phyloP scores from a whole-genome alignment of 2,329 filamentous ascomycete genomes.

The Apiospora rasikravindrae region DNA sequence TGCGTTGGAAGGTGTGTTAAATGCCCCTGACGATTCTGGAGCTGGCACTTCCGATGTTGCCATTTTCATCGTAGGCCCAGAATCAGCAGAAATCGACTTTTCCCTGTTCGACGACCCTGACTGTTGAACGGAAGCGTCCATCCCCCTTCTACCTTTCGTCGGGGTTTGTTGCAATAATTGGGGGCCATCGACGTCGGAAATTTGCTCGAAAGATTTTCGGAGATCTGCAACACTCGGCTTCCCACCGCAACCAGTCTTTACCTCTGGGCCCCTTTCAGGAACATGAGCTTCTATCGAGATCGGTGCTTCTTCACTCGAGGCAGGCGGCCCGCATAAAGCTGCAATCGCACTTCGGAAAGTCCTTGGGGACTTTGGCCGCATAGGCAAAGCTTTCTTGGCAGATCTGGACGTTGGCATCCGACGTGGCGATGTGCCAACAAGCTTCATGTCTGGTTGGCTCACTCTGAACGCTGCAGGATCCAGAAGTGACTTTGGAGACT shows the following conservation, averaged over 20 bases:
- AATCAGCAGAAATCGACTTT: background rate
- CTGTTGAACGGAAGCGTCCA: background rate
- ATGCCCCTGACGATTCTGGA: background rate
- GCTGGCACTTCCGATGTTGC: background rate
- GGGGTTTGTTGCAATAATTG: background rate
- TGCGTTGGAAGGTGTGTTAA: background rate
- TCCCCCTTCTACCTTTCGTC: background rate
- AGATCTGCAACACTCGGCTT: conserved; percentile 42
- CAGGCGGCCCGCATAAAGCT: background rate
- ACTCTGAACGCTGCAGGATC: conserved; percentile 19
- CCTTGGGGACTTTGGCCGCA: background rate
- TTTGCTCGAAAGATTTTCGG: conserved; percentile 40
- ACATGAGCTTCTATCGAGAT: background rate
- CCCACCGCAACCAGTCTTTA: conserved; percentile 23
- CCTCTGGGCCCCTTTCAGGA: background rate
- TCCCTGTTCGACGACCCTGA: background rate
- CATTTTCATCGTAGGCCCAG: background rate
- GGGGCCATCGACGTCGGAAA: conserved; percentile 8
- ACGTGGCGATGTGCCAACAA: conserved; percentile 19
- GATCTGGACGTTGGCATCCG: conserved; percentile 22
- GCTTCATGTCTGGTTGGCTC: conserved; percentile 6
- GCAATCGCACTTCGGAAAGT: background rate
- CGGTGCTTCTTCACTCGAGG: conserved; percentile 9
- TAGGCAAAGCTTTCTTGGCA: conserved; percentile 19
- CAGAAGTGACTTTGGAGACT: conserved; percentile 19